phyloP scores from a whole-genome alignment of 176 grass and related monocot genomes.

The Triticum aestivum region DNA sequence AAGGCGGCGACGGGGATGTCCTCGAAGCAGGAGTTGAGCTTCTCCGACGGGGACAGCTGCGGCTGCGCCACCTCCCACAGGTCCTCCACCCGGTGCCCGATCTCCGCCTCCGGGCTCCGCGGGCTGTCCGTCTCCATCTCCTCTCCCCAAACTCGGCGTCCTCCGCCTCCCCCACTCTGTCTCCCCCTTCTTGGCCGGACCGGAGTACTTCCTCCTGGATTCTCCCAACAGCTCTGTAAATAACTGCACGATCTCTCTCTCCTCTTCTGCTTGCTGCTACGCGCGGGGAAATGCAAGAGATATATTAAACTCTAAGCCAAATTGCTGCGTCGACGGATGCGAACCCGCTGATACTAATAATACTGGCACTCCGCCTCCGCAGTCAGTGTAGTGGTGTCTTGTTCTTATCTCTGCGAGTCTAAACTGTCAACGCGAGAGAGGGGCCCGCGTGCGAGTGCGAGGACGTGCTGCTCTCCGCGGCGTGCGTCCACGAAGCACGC shows the following conservation, averaged over 20 bases:
- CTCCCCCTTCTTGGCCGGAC: neutral
- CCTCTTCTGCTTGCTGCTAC: neutral
- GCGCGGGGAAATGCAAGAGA: neutral
- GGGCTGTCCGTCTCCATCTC: constrained; percentile 60
- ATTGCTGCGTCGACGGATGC: neutral
- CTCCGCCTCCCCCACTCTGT: neutral
- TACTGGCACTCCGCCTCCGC: neutral
- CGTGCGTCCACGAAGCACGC: rapidly evolving
- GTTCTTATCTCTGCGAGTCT: neutral
- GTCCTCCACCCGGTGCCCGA: constrained; percentile 86
- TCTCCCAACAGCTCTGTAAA: neutral
- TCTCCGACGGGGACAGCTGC: constrained; percentile 89
- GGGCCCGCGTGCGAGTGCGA: neutral
- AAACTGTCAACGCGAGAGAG: neutral
- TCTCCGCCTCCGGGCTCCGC: constrained; percentile 87
- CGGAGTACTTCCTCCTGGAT: no score
- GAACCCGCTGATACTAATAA: neutral
- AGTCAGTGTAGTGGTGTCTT: neutral
- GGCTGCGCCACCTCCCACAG: constrained; percentile 91
- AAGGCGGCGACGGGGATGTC: constrained; percentile 78
- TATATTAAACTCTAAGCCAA: neutral
- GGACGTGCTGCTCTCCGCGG: no score
- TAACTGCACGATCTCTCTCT: neutral
- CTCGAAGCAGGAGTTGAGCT: constrained; percentile 97
- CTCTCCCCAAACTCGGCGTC: neutral